These are phyloP conservation scores for Protomyces arabidopsidicola DNA, from an alignment of 1,139 yeast species.

Conservation along the genomic window DNA sequence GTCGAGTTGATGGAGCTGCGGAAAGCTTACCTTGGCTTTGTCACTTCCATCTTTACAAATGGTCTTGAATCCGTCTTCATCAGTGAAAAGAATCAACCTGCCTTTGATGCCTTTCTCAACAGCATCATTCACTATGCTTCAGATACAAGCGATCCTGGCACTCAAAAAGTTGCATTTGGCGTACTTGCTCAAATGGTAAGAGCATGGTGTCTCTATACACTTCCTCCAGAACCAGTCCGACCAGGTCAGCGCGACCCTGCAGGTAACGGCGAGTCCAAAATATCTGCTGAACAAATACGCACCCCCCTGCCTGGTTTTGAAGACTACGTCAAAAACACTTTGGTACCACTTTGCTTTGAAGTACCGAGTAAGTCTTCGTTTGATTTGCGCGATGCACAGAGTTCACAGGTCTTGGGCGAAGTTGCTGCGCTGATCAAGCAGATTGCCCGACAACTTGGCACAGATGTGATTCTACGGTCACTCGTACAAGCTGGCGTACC, in stretches of 20 bases:
- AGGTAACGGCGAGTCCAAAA: slow-evolving; percentile 39
- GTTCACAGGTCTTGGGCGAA: slow-evolving; percentile 68
- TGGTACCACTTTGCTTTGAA: slow-evolving; percentile 68
- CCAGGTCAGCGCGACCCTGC: slow-evolving; percentile 38
- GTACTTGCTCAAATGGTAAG: slow-evolving; percentile 61
- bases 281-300: neutral
- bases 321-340: slow-evolving; percentile 61
- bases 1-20: slow-evolving; percentile 49
- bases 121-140: slow-evolving; percentile 64
- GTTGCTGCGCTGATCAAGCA: slow-evolving; percentile 65
- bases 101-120: slow-evolving; percentile 60
- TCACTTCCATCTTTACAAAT: slow-evolving; percentile 68
- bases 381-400: slow-evolving; percentile 72
- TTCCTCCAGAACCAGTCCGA: slow-evolving; percentile 4
- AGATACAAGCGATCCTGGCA: slow-evolving; percentile 48
- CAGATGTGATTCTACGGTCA: neutral
- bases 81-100: slow-evolving; percentile 52
- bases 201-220: slow-evolving; percentile 25
- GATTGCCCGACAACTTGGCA: slow-evolving; percentile 27
- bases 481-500: slow-evolving; percentile 13
- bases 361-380: slow-evolving; percentile 69
- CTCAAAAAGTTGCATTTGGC: slow-evolving; percentile 65
- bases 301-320: slow-evolving; percentile 56
- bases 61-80: slow-evolving; percentile 73
- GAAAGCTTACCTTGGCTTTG: slow-evolving; percentile 62